phyloP scores from a whole-genome alignment of 768 basidiomycete genomes.

The Pleurotus tuber-regium region DNA sequence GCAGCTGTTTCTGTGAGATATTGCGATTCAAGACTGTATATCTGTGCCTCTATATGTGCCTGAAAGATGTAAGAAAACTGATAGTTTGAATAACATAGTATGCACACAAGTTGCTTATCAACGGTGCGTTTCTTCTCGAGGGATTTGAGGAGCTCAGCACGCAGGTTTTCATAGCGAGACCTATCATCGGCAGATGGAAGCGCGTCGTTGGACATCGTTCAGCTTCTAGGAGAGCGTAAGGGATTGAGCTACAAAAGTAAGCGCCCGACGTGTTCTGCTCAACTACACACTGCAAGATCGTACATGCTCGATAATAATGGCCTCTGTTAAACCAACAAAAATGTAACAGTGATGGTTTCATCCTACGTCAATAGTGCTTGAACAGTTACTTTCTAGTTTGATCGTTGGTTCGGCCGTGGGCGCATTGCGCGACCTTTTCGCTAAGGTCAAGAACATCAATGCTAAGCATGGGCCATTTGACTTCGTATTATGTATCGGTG shows the following conservation, averaged over 20 bases:
- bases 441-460: conserved; percentile 82
- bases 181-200: conserved; percentile 62
- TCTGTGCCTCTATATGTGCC: conserved; percentile 77
- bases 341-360: no score
- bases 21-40: conserved; percentile 72
- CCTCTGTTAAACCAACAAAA: no score
- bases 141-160: conserved; percentile 72
- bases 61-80: conserved; percentile 23
- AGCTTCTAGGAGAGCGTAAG: not conserved
- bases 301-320: no score
- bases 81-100: not conserved
- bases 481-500: conserved; percentile 76
- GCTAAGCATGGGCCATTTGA: conserved; percentile 94
- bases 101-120: conserved; percentile 74
- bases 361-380: conserved; percentile 6
- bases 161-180: conserved; percentile 66
- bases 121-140: conserved; percentile 70
- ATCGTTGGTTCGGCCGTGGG: conserved; percentile 82
- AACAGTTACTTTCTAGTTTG: no score
- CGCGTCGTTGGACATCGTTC: conserved; percentile 6
- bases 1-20: conserved; percentile 78
- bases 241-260: not conserved
- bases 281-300: no score
- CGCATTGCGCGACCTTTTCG: conserved; percentile 68
- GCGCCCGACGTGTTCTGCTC: not conserved